These are phyloP conservation scores for Blastobotrys terrestris DNA, from an alignment of 805 yeast genomes.

Conservation along the genomic window DNA sequence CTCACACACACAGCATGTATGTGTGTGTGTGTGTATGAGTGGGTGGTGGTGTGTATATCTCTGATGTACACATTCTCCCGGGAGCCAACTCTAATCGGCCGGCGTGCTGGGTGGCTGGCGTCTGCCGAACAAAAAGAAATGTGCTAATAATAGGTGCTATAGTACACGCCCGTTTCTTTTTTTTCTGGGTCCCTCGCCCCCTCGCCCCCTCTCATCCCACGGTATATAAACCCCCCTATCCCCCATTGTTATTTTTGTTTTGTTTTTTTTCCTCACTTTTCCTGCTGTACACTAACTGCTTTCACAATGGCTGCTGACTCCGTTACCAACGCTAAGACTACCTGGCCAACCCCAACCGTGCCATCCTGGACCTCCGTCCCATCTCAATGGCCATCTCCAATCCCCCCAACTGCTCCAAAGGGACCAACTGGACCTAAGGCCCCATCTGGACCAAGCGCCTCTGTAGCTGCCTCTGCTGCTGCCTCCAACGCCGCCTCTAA, in stretches of 20 bases:
- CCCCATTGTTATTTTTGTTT: not conserved
- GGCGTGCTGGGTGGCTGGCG: not conserved
- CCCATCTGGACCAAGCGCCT: constrained; percentile 1
- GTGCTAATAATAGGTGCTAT: not conserved
- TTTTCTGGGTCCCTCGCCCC: not conserved
- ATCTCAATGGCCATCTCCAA: not conserved
- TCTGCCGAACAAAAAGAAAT: not conserved
- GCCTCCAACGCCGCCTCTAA: constrained; percentile 9
- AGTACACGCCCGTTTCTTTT: not conserved
- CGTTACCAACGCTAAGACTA: not conserved
- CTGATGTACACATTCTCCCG: not conserved
- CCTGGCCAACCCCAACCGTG: not conserved
- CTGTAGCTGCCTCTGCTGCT: constrained; percentile 5
- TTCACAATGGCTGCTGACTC: not conserved
- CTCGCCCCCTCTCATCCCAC: not conserved
- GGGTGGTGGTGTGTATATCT: no score
- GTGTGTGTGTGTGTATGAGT: no score
- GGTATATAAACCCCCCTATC: not conserved
- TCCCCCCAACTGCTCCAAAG: not conserved
- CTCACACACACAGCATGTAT: no score
- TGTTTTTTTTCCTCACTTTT: not conserved
- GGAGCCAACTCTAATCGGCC: not conserved
- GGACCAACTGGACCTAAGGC: not conserved
- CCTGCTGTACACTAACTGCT: not conserved
- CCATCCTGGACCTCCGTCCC: not conserved